Base-by-base conservation (phyloP, 345 rosid species). In the Raphanus raphanistrum region DNA sequence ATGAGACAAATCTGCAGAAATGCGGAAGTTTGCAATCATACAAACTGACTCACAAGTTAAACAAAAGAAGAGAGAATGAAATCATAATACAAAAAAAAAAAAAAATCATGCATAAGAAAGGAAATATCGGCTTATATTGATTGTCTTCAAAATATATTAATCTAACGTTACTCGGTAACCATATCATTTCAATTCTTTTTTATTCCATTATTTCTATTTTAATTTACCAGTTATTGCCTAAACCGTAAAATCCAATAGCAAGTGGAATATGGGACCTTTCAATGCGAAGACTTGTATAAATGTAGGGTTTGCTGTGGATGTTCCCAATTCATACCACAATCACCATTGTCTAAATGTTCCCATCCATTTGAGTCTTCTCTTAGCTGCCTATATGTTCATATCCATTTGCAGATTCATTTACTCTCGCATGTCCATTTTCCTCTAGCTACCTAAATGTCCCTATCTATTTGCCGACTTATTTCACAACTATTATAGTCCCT, bases 241-340 rank as follows among this genome's bases (percentile, higher is more conserved):
- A 21, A 21, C 31, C 5, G 10, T 6, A 61, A 61, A 6, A 33
- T 36, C 35, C 27, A 16, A 60, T 58, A 8, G 29, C 65, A 61
- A 61, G 66, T 61, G 66, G 66, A 60, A 12, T 17, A 55, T 4
- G 17, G 17, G 35, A 60, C 64, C 35, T 27, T 60, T 60, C 64
- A 60, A 60, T 12, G 12, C 6, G 35, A 60, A 13, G 35, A 13
- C 64, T 27, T 60, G 64, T 28, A 61, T 29, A 29, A 29, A 13
- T 61, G 65, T 61, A 60, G 38, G 43, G 66, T 32, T 62, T 62
- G 41, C 12, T 29, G 43, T 62, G 26, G 66, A 62, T 62, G 66
- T 62, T 62, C 41, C 43, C 41, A 32, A n/a, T 62, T 62, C 25
- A n/a, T 62, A 62, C 32, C 66, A 62, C 66, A 62, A 62, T 61